phyloP scores from a whole-genome alignment of 2,329 filamentous ascomycete species.

The Meredithiella fracta region DNA sequence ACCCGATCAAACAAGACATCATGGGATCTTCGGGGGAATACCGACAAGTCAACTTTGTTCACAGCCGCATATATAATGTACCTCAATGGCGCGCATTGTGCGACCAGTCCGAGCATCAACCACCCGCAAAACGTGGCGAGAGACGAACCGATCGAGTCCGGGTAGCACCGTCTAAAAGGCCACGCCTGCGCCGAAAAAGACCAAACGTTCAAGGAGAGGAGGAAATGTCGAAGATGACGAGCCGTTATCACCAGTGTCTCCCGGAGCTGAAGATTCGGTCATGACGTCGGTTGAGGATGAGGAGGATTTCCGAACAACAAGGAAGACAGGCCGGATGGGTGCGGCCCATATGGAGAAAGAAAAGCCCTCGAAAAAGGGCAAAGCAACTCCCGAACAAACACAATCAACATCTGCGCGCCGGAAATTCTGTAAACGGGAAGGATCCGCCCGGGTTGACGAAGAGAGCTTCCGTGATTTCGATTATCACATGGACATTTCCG shows the following conservation, averaged over 20 bases:
- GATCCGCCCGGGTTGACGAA: slow-evolving; percentile 68
- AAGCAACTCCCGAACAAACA: slow-evolving; percentile 26
- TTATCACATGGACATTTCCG: slow-evolving; percentile 72
- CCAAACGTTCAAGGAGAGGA: background rate
- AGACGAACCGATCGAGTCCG: slow-evolving; percentile 42
- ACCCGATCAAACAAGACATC: slow-evolving; percentile 96
- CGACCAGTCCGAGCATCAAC: slow-evolving; percentile 89
- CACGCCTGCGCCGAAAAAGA: background rate
- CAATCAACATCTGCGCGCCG: slow-evolving; percentile 73
- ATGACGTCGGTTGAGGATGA: slow-evolving; percentile 19
- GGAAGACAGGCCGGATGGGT: slow-evolving; percentile 30
- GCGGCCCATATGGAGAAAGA: slow-evolving; percentile 17
- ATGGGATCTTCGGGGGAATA: slow-evolving; percentile 91
- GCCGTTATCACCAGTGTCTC: slow-evolving; percentile 12
- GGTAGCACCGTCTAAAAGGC: slow-evolving; percentile 22
- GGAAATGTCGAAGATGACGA: slow-evolving; percentile 19
- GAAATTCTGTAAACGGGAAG: slow-evolving; percentile 69
- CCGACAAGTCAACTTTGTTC: slow-evolving; percentile 91
- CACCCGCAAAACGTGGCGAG: slow-evolving; percentile 77
- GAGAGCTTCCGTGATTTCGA: slow-evolving; percentile 81
- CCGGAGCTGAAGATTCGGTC: background rate
- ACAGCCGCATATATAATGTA: slow-evolving; percentile 88
- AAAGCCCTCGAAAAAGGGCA: background rate
- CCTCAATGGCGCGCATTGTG: slow-evolving; percentile 91
- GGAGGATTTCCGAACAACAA: slow-evolving; percentile 23